These are phyloP conservation scores for Liriodendron chinense DNA, from an alignment of 164 flowering plant species.

Conservation along the genomic window DNA sequence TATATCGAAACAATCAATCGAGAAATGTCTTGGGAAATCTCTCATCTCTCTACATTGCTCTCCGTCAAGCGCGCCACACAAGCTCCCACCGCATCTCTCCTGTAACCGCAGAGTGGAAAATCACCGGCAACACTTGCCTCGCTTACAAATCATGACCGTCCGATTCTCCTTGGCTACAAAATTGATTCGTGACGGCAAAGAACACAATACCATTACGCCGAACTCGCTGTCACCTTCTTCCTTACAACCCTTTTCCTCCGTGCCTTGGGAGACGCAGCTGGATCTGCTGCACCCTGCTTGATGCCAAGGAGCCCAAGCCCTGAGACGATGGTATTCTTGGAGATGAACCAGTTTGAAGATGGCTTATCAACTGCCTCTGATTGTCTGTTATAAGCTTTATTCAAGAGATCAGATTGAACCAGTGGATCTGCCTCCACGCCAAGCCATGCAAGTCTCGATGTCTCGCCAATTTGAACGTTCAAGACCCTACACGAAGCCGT, in stretches of 20 bases:
- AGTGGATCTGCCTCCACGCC: conserved; percentile 86
- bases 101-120: background rate
- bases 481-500: conserved; percentile 44
- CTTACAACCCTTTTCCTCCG: conserved; percentile 79
- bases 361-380: conserved; percentile 34
- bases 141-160: background rate
- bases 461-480: conserved; percentile 81
- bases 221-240: conserved; percentile 58
- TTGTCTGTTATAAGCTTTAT: conserved; percentile 71
- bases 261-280: conserved; percentile 53
- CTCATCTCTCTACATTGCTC: background rate
- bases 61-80: background rate
- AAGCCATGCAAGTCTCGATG: conserved; percentile 83
- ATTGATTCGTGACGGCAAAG: background rate
- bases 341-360: conserved; percentile 82
- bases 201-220: conserved; percentile 10
- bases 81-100: background rate
- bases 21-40: too few relatives aligned
- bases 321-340: conserved; percentile 73
- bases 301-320: conserved; percentile 84
- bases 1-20: too few relatives aligned
- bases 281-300: conserved; percentile 48
- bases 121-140: background rate
- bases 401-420: conserved; percentile 55
- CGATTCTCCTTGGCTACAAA: conserved; percentile 3